These are phyloP conservation scores for Metschnikowia amazonensis DNA, from an alignment of 805 yeast species.

Conservation along the genomic window DNA sequence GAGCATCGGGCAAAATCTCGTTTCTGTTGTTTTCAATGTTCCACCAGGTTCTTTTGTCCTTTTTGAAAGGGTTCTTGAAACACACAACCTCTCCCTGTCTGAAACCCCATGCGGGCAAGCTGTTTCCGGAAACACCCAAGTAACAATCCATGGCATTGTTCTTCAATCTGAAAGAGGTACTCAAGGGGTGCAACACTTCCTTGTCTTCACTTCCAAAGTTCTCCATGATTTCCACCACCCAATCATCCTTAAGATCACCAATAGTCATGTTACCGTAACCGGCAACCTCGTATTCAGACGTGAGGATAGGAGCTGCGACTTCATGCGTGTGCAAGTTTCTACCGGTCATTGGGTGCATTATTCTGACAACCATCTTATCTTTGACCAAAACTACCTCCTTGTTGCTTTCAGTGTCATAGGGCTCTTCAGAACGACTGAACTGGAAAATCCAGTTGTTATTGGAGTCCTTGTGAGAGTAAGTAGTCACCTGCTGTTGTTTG, in stretches of 20 bases:
- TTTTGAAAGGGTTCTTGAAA: slow-evolving; percentile 55
- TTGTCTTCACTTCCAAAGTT: slow-evolving; percentile 55
- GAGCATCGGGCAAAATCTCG: slow-evolving; percentile 53
- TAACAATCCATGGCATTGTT: slow-evolving; percentile 73
- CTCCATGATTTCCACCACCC: slow-evolving; percentile 68
- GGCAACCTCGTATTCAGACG: slow-evolving; percentile 57
- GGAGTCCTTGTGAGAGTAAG: slow-evolving; percentile 44
- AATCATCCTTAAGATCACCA: slow-evolving; percentile 74
- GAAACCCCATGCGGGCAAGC: slow-evolving; percentile 96
- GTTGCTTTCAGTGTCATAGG: slow-evolving; percentile 31
- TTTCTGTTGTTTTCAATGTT: slow-evolving; percentile 71
- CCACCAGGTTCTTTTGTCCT: slow-evolving; percentile 89
- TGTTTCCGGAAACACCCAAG: slow-evolving; percentile 74
- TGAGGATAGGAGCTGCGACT: slow-evolving; percentile 58
- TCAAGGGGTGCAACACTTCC: slow-evolving; percentile 65
- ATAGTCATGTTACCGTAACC: slow-evolving; percentile 63
- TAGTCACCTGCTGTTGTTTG: slow-evolving; percentile 46
- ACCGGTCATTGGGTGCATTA: slow-evolving; percentile 58
- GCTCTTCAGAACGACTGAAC: slow-evolving; percentile 40
- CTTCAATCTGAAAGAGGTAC: slow-evolving; percentile 76
- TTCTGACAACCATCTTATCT: slow-evolving; percentile 60
- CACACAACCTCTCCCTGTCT: slow-evolving; percentile 96
- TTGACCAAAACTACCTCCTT: slow-evolving; percentile 36
- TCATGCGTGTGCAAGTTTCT: slow-evolving; percentile 72
- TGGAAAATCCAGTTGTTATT: slow-evolving; percentile 47